A percentile compares a stretch with the other conserved stretches of the same genome.
Evolutionary conservation across 2,329 filamentous ascomycete genomes (phyloP).

Genomic region (Neurospora sp.): DNA sequence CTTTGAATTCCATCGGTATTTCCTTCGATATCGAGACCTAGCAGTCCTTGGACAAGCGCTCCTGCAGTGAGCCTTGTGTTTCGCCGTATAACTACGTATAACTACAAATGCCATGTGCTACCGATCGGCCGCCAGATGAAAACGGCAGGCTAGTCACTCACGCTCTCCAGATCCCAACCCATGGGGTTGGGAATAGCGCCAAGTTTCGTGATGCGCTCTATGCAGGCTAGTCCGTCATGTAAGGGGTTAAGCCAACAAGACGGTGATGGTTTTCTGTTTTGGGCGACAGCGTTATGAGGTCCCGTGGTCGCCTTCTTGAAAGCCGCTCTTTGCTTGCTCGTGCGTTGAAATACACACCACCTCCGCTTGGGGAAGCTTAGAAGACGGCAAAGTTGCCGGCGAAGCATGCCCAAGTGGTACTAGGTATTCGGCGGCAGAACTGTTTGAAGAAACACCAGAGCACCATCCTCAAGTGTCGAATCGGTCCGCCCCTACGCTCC

Average conservation of each 20-base stretch:
- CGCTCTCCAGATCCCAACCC: conserved; percentile 1
- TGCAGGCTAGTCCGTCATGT: neutral
- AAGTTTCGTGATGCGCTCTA: conserved; percentile 4
- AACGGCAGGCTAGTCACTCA: neutral
- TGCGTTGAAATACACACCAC: too few species aligned
- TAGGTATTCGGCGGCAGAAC: neutral
- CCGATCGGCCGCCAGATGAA: neutral
- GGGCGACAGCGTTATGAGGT: neutral
- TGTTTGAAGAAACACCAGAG: neutral
- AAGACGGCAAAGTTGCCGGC: neutral
- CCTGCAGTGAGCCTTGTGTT: neutral
- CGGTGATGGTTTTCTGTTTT: neutral
- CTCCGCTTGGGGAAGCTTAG: neutral
- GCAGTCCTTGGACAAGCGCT: neutral
- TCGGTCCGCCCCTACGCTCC: neutral
- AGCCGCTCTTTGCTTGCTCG: too few species aligned
- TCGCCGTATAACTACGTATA: neutral
- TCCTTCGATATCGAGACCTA: neutral
- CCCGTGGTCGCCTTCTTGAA: neutral
- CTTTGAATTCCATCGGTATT: neutral
- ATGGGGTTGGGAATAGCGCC: conserved; percentile 1
- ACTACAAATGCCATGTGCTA: neutral
- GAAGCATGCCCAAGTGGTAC: neutral
- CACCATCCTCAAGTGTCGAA: neutral
- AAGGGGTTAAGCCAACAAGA: neutral